phyloP scores from a whole-genome alignment of 805 yeast species.

The Myxozyma geophila region DNA sequence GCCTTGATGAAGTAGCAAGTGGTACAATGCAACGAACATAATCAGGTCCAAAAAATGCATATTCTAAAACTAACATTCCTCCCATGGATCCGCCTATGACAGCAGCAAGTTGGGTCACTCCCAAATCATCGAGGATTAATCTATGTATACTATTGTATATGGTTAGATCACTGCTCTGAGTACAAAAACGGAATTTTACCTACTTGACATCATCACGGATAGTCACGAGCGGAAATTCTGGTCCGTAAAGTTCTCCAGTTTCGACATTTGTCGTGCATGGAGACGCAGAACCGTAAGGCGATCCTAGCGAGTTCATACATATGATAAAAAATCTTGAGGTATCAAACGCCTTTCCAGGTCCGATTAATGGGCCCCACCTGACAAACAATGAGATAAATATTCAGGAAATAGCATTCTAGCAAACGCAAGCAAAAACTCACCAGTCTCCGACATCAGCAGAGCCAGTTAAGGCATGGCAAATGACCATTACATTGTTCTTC shows the following conservation, averaged over 20 bases:
- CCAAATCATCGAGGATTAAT: constrained; percentile 74
- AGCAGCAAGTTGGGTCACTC: constrained; percentile 77
- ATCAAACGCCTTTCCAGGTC: constrained; percentile 85
- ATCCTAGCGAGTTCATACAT: constrained; percentile 90
- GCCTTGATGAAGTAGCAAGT: constrained; percentile 90
- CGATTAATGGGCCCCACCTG: constrained; percentile 90
- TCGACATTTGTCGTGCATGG: constrained; percentile 83
- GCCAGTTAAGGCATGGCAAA: constrained; percentile 95
- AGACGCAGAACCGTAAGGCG: constrained; percentile 95
- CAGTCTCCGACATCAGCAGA: constrained; percentile 94
- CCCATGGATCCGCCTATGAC: constrained; percentile 99
- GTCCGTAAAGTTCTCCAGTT: constrained; percentile 81
- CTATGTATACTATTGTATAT: constrained; percentile 60
- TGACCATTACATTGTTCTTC: constrained; percentile 79
- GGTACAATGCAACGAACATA: constrained; percentile 78
- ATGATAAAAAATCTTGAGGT: constrained; percentile 84
- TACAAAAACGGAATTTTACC: not conserved
- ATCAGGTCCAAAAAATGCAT: constrained; percentile 68
- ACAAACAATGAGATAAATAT: no score
- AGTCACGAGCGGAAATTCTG: constrained; percentile 91
- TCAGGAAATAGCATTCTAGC: not conserved
- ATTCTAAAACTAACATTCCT: constrained; percentile 93
- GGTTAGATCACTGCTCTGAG: not conserved
- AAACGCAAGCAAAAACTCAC: constrained; percentile 44
- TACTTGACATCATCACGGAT: constrained; percentile 81